Evolutionary conservation across 306 rosid genomes (phyloP).

Genomic region (Lathyrus aphaca): DNA sequence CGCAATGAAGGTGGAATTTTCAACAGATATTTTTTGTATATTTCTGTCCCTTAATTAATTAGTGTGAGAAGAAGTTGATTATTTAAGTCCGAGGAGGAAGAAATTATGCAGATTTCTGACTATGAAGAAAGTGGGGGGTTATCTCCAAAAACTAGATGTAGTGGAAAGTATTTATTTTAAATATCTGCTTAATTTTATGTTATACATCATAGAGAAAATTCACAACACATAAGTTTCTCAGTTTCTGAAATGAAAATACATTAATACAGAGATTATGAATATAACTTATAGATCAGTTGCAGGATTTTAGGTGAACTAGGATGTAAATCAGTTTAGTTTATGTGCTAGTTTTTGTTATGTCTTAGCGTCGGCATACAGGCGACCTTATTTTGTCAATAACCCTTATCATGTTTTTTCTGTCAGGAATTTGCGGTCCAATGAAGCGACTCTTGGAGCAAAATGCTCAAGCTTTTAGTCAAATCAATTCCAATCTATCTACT

Average conservation of each 20-base stretch:
- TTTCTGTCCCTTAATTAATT: too few species aligned
- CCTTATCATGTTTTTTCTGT: constrained; percentile 33
- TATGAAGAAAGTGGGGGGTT: constrained; percentile 12
- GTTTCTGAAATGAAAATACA: too few species aligned
- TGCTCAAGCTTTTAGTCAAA: constrained; percentile 73
- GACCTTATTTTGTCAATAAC: constrained; percentile 33
- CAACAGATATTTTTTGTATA: too few species aligned
- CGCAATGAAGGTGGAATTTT: too few species aligned
- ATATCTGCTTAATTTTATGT: too few species aligned
- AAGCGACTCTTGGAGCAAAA: constrained; percentile 82
- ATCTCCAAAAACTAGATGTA: too few species aligned
- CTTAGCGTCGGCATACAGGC: constrained; percentile 12
- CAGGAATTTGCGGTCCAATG: constrained; percentile 63
- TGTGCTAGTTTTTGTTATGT: background rate
- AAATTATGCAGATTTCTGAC: constrained; percentile 27
- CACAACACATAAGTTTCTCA: too few species aligned
- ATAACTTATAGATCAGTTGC: background rate
- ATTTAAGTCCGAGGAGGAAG: background rate
- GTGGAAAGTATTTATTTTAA: too few species aligned
- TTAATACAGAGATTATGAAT: background rate
- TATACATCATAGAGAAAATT: too few species aligned
- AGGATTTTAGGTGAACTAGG: constrained; percentile 8
- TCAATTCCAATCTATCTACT: constrained; percentile 62
- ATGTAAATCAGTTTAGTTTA: background rate
- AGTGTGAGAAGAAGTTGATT: background rate